Base-by-base conservation (phyloP, 2,329 filamentous ascomycete genomes). In the Nigrospora oryzae region DNA sequence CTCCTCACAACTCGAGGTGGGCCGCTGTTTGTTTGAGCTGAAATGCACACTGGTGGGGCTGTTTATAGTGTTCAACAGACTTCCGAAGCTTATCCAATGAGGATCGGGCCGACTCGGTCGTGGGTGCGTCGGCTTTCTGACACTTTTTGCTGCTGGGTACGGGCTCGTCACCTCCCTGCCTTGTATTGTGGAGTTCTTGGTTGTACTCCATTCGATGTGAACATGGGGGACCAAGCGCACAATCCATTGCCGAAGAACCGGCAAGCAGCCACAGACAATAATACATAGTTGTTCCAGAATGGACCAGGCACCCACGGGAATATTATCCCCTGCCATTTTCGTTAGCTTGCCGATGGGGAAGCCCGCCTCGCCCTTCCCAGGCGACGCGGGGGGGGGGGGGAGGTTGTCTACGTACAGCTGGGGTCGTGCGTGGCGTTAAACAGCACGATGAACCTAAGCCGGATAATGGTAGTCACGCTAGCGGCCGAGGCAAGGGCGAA, bases 401-500 rank as follows among this genome's bases (percentile, higher is more conserved):
- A 15, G 13, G 19, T 12, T 23, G 33, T n/a, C 2, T 17, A 50
- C 52, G 40, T 54, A 55, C 53, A 56, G 8, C 51, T 53, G 16
- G 45, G 47, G 30, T 58, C 53, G 15, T 40, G 42, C 11, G 46
- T 51, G n/a, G 39, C 48, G 11, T 49, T 46, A 33, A 54, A 52
- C 12, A 41, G 38, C 8, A 52, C 44, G 11, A 58, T 16, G 40
- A 50, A 56, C 36, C 50, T 51, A 1, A 58, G 44, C n/a, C 53
- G 49, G 19, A 57, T 40, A 7, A 56, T 53, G 38, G 49, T 53
- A 11, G 49, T 57, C 3, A 54, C 44, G 15, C 47, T 52, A 7
- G 56, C 54, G 23, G 51, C 54, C 35, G 79, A 71, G 49, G 81
- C 82, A 45, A 83, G 77, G 49, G 77, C 75, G 58, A 86, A 86